Evolutionary conservation across 202 grass and related monocot genomes (phyloP), one percentile per base, ranked within the genome.

Genomic region (Thinopyrum obtusiflorum): DNA sequence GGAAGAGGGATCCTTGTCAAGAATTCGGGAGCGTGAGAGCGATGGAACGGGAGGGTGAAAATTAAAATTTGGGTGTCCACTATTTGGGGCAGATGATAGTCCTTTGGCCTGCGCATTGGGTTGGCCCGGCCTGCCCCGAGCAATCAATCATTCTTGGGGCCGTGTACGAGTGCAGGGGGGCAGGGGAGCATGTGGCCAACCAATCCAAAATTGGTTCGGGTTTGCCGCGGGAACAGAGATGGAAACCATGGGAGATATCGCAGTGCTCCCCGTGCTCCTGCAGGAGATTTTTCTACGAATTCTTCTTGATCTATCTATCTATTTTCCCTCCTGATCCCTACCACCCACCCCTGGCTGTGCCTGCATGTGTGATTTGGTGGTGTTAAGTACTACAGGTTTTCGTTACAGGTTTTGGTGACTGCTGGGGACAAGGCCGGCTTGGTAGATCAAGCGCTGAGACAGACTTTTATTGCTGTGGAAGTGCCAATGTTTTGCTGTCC

Each of bases 121-220:
- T 35, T 51, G 77, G 59, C 27, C 46, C 39, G 39, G 60, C 61
- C 57, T 61, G 60, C 40, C 59, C 76, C 77, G 78, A 46, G 57
- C 82, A 51, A 68, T 69, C 69, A 83, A 83, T 86, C 73, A 83
- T 73, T 46, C 74, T 47, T 72, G 63, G 26, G 66, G 76, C 26
- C 53, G 59, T 73, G 88, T 83, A 70, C 73, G 78, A 25, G 70
- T 89, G 88, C 88, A 86, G 87, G 88, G 87, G 65, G 37, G 78
- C 88, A 89, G 79, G 88, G 79, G 73, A 57, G 88, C 83, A 89
- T 86, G 64, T 55, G 73, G 61, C 78, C 35, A 72, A 5, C 70
- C 47, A 57, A 82, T 70, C 39, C 35, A 44, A 47, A 81, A 17
- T 24, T 73, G 60, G 72, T 25, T 66, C 17, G 20, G 20, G 76